Base-by-base conservation (phyloP, 2,329 filamentous ascomycete genomes). In the Phialocephala subalpina region DNA sequence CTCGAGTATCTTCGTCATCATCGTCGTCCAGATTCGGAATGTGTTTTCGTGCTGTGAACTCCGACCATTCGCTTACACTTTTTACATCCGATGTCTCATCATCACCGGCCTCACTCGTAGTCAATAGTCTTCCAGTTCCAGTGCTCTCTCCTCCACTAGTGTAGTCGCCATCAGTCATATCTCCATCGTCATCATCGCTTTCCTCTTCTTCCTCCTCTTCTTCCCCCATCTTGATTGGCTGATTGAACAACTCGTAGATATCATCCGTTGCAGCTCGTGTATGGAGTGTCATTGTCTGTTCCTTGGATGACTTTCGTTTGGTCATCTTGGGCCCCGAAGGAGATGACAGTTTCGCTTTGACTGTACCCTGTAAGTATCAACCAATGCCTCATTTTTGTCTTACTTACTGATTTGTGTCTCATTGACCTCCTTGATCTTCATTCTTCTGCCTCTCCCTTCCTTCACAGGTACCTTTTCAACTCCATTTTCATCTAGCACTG, bases 261-360 rank as follows among this genome's bases (percentile, higher is more conserved):
- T 99, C 96, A 73, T 98, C 94, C 68, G 95, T 97, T 4, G 96
- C 96, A 70, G 96, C 95, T 73, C 88, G 92, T 14, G 96, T 99
- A 76, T 98, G 94, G 70, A 99, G 87, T 0, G 96, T 99, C 94
- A 99, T 97, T 1, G 96, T 99, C n/a, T 94, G 92, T 78, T 98
- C 95, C 40, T 83, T 80, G 12, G 84, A 84, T 1, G 79, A 70
- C 72, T 78, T 73, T 72, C 89, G 90, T 77, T 92, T 96, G 70
- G 90, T 91, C 63, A 95, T 85, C 78, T 97, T 98, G 3, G 89
- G 89, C n/a, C 90, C 87, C 0, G 92, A 92, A 0, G 94, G 95
- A 1, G 95, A 97, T 74, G 96, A 93, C 62, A 98, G 83, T 73
- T 97, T 97, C 64, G 94, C 91, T 83, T 97, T 96, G 78, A 98